phyloP scores from a whole-genome alignment of 2,329 filamentous ascomycete species.

The Fusarium sp. region DNA sequence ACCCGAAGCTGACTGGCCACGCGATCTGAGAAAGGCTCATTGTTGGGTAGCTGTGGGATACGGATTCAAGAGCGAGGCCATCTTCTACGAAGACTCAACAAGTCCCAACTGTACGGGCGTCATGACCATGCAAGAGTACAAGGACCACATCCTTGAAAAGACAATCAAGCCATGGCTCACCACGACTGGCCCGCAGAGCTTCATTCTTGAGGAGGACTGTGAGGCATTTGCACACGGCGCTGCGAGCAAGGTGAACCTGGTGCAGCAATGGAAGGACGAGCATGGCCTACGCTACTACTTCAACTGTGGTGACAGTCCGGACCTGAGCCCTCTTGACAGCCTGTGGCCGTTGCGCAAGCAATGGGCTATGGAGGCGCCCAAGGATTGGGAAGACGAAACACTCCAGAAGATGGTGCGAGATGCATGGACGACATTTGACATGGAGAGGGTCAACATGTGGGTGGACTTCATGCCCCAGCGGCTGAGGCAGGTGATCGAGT shows the following conservation, averaged over 20 bases:
- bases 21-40: constrained; percentile 55
- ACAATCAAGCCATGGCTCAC: constrained; percentile 55
- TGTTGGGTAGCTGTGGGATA: constrained; percentile 56
- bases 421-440: constrained; percentile 51
- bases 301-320: constrained; percentile 57
- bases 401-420: constrained; percentile 52
- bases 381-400: constrained; percentile 55
- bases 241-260: constrained; percentile 55
- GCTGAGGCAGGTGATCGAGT: constrained; percentile 53
- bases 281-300: constrained; percentile 54
- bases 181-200: constrained; percentile 40
- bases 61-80: constrained; percentile 57
- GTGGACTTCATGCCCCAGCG: constrained; percentile 57
- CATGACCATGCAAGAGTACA: constrained; percentile 56
- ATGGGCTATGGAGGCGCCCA: constrained; percentile 50
- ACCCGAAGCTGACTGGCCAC: constrained; percentile 52
- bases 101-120: constrained; percentile 52
- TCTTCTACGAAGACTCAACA: constrained; percentile 57
- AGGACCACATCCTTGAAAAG: constrained; percentile 54
- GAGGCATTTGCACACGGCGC: constrained; percentile 56
- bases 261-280: constrained; percentile 57
- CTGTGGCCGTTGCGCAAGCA: constrained; percentile 56
- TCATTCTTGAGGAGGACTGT: constrained; percentile 56
- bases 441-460: constrained; percentile 56
- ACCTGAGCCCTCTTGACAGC: constrained; percentile 56